Conservation (phyloP, 148 eudicot genomes). For the Suaeda aralocaspica region DNA sequence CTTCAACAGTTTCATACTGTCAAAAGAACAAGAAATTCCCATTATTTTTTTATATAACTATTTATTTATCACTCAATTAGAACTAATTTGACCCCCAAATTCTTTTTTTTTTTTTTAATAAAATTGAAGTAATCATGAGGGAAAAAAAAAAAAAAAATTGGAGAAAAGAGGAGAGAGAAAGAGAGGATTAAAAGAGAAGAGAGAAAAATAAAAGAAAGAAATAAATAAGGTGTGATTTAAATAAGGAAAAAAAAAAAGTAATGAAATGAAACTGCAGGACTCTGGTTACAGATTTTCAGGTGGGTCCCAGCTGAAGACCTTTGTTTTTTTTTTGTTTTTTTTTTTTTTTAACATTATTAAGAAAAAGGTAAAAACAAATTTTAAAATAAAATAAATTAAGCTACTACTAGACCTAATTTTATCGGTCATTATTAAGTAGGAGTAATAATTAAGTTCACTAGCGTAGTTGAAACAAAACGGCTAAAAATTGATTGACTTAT, state of each 20-base stretch:
- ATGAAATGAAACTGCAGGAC: constrained; percentile 53
- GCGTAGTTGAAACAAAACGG: constrained; percentile 15
- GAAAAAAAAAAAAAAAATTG: constrained; percentile 16
- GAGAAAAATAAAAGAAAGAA: constrained; percentile 4
- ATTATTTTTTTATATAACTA: constrained; percentile 21
- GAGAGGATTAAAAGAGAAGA: constrained; percentile 5
- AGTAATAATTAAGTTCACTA: background rate
- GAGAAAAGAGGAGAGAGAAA: constrained; percentile 14
- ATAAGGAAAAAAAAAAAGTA: constrained; percentile 22
- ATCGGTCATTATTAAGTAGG: constrained; percentile 4
- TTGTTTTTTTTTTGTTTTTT: constrained; percentile 11
- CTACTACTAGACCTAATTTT: background rate
- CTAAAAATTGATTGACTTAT: constrained; percentile 26
- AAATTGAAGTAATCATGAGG: too few species aligned
- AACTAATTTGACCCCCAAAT: background rate
- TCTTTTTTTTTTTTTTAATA: too few species aligned
- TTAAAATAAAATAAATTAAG: background rate
- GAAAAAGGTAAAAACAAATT: background rate
- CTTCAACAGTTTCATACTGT: constrained; percentile 33
- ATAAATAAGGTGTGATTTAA: constrained; percentile 20
- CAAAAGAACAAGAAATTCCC: constrained; percentile 27
- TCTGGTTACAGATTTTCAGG: constrained; percentile 53
- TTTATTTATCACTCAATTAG: background rate
- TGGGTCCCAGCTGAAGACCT: constrained; percentile 46
- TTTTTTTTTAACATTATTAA: background rate